Base-by-base conservation (phyloP, 1,284 basidiomycete genomes). In the Blastosporella zonata region DNA sequence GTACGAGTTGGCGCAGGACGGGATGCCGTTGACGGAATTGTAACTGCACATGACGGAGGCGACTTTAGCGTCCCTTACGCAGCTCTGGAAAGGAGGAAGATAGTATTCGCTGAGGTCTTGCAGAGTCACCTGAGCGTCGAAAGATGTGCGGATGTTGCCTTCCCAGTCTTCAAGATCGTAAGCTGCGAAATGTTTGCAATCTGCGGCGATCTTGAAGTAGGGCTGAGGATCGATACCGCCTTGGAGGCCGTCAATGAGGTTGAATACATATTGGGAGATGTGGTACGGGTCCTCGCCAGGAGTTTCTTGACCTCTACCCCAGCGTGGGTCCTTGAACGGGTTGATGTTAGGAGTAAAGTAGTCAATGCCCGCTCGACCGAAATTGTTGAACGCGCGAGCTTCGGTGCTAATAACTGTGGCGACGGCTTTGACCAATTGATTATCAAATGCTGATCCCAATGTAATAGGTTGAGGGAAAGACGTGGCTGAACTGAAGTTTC, bases 391-490 rank as follows among this genome's bases (percentile, higher is more conserved):
- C 0, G 78, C 78, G 13, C 79, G 71, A 5, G 73, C 77, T 57
- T 82, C 78, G 0, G 73, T 81, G 50, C 78, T 76, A 55, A 80
- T 70, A 28, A 78, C 62, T 2, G 68, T 65, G 3, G 77, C 77
- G 21, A 79, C 60, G 1, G 62, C 59, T 52, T 76, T 70, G 42
- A 81, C 69, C 37, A 82, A 68, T 1, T 67, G 60, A 50, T 79
- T 77, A 52, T 82, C 75, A 82, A 95, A 95, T 33, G 92, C 89
- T 50, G 93, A 90, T 62, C 90, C 88, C 83, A 95, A 87, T 60
- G 91, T 81, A 60, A 95, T 94, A 50, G 93, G 94, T 62, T 90
- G 68, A 2, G 79, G 79, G 63, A 82, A 81, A 2, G 78, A 79
- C 1, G 78, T 80, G 1, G 79, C 78, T 52, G 66, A 74, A 55